Conservation (phyloP, 164 flowering plant genomes). For the Litsea cubeba region DNA sequence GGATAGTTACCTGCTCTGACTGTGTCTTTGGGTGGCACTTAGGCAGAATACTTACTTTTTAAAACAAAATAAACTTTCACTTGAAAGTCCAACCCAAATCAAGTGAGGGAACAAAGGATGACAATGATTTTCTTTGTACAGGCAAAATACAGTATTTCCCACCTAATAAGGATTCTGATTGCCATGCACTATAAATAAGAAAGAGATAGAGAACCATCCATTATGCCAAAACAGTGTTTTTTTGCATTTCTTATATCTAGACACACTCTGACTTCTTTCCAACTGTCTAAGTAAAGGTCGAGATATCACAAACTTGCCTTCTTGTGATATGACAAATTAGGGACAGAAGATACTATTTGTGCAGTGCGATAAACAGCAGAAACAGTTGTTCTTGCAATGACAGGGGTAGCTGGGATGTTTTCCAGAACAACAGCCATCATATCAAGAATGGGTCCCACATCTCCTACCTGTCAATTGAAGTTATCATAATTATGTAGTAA, state of each 20-base stretch:
- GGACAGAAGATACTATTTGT: slow-evolving; percentile 53
- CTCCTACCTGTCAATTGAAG: slow-evolving; percentile 61
- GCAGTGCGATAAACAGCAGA: slow-evolving; percentile 62
- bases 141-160: neutral
- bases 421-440: slow-evolving; percentile 75
- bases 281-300: neutral
- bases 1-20: neutral
- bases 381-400: slow-evolving; percentile 58
- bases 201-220: neutral
- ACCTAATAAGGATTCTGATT: neutral
- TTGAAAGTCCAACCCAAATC: neutral
- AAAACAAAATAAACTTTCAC: neutral
- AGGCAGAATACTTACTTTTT: neutral
- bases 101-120: neutral
- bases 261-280: neutral
- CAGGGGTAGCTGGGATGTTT: slow-evolving; percentile 41
- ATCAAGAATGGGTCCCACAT: slow-evolving; percentile 86
- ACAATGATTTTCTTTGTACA: neutral
- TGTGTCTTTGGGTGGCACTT: neutral
- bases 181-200: neutral
- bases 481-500: slow-evolving; percentile 1
- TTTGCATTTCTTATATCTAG: neutral
- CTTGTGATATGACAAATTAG: slow-evolving; percentile 57
- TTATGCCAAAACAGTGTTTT: neutral
- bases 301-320: slow-evolving; percentile 42